phyloP scores from a whole-genome alignment of 2,329 filamentous ascomycete genomes.

The Aureobasidium sp. region DNA sequence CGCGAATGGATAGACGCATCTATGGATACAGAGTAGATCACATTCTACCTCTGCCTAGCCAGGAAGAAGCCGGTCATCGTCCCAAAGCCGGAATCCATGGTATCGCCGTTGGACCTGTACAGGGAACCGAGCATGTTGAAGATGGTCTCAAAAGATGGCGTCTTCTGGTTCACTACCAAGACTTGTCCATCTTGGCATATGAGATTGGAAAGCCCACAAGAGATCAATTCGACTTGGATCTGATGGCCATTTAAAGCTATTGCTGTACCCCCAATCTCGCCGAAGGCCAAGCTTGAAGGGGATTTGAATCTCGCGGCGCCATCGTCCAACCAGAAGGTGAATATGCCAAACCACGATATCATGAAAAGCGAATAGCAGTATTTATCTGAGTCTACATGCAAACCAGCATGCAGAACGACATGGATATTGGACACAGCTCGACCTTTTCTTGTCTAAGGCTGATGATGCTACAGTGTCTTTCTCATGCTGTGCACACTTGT shows the following conservation, averaged over 20 bases:
- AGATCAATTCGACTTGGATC: slow-evolving; percentile 4
- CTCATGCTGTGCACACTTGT: neutral
- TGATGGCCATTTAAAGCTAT: neutral
- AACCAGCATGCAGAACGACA: neutral
- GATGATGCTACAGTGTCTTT: neutral
- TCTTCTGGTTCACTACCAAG: slow-evolving; percentile 63
- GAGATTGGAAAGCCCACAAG: slow-evolving; percentile 43
- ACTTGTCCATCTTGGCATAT: slow-evolving; percentile 64
- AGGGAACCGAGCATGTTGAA: slow-evolving; percentile 33
- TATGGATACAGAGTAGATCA: slow-evolving; percentile 49
- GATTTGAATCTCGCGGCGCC: neutral
- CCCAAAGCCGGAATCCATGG: slow-evolving; percentile 55
- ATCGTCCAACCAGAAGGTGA: neutral
- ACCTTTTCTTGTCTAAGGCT: neutral
- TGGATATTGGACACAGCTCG: neutral
- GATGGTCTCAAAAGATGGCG: slow-evolving; percentile 49
- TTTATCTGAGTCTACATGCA: neutral
- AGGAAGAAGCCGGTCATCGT: slow-evolving; percentile 42
- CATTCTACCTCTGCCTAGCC: slow-evolving; percentile 49
- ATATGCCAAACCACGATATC: neutral
- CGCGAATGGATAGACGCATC: slow-evolving; percentile 21
- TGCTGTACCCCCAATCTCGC: neutral
- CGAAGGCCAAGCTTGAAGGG: neutral
- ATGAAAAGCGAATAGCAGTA: neutral
- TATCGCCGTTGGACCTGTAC: slow-evolving; percentile 60